Evolutionary conservation across 2,329 filamentous ascomycete species (phyloP).

Genomic region (Colletotrichum chrysophilum): DNA sequence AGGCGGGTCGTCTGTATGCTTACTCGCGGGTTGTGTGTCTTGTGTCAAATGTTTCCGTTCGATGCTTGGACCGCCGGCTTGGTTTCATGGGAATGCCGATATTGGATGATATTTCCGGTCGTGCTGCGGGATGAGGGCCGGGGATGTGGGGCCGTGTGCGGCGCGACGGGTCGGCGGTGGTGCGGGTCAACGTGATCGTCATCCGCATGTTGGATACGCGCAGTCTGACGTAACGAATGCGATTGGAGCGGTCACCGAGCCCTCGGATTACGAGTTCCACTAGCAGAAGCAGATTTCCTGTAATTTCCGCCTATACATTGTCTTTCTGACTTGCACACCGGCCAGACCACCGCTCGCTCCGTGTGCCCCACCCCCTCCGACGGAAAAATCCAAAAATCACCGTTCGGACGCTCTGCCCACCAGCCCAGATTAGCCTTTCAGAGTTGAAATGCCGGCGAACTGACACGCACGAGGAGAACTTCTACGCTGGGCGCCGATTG

Average conservation of each 20-base stretch:
- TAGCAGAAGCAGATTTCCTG: not conserved
- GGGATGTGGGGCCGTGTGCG: not conserved
- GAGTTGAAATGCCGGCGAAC: not conserved
- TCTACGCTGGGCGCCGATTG: not conserved
- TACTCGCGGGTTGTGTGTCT: not conserved
- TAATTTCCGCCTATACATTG: too few relatives aligned
- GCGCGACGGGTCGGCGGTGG: not conserved
- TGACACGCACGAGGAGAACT: not conserved
- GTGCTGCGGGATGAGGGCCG: not conserved
- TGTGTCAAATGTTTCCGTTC: not conserved
- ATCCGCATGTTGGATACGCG: not conserved
- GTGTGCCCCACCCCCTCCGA: not conserved
- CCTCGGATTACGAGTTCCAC: not conserved
- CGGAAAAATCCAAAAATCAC: not conserved
- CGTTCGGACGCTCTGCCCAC: constrained; percentile 1
- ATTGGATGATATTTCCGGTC: not conserved
- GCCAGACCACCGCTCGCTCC: not conserved
- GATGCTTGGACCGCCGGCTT: not conserved
- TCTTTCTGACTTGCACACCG: not conserved
- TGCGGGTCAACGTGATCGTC: not conserved
- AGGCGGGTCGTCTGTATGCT: not conserved
- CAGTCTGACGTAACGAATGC: not conserved
- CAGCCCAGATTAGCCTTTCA: not conserved
- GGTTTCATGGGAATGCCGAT: not conserved
- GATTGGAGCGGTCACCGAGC: not conserved